These are phyloP conservation scores for Hymenoscyphus scutula DNA, from an alignment of 2,329 filamentous ascomycete species.

Conservation along the genomic window DNA sequence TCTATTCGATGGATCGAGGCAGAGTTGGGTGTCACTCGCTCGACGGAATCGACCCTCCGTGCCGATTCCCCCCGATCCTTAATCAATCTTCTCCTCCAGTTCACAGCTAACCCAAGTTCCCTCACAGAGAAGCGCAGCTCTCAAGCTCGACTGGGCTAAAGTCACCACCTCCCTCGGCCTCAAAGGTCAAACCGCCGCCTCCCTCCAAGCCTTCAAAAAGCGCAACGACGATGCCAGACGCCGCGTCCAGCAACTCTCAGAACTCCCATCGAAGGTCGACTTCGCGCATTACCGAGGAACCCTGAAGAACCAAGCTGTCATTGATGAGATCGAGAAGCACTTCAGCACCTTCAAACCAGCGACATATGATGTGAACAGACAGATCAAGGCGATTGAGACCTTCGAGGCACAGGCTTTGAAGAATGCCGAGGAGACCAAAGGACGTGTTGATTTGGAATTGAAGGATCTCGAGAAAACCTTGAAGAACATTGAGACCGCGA, in stretches of 20 bases:
- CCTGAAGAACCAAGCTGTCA: slow-evolving; percentile 92
- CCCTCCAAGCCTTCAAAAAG: slow-evolving; percentile 97
- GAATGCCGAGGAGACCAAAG: slow-evolving; percentile 96
- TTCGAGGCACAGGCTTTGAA: slow-evolving; percentile 97
- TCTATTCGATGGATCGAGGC: neutral
- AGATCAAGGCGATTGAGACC: slow-evolving; percentile 96
- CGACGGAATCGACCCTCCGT: slow-evolving; percentile 9
- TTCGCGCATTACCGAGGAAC: slow-evolving; percentile 87
- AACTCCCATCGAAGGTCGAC: slow-evolving; percentile 84
- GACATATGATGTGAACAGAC: slow-evolving; percentile 87
- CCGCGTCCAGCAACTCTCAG: slow-evolving; percentile 79
- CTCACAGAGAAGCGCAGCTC: slow-evolving; percentile 87
- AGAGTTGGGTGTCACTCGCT: neutral
- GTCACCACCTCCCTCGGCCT: slow-evolving; percentile 92
- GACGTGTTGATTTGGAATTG: slow-evolving; percentile 91
- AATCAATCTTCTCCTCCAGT: slow-evolving; percentile 15
- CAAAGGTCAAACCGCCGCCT: slow-evolving; percentile 86
- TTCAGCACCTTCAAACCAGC: slow-evolving; percentile 88
- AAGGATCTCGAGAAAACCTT: slow-evolving; percentile 91
- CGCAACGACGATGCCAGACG: slow-evolving; percentile 98
- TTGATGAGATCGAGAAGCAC: slow-evolving; percentile 97
- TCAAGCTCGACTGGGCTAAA: slow-evolving; percentile 99
- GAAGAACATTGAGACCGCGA: slow-evolving; percentile 93
- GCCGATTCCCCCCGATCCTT: slow-evolving; percentile 24
- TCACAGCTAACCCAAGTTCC: slow-evolving; percentile 28